phyloP scores from a whole-genome alignment of 768 basidiomycete species.

The Russula vinacea region DNA sequence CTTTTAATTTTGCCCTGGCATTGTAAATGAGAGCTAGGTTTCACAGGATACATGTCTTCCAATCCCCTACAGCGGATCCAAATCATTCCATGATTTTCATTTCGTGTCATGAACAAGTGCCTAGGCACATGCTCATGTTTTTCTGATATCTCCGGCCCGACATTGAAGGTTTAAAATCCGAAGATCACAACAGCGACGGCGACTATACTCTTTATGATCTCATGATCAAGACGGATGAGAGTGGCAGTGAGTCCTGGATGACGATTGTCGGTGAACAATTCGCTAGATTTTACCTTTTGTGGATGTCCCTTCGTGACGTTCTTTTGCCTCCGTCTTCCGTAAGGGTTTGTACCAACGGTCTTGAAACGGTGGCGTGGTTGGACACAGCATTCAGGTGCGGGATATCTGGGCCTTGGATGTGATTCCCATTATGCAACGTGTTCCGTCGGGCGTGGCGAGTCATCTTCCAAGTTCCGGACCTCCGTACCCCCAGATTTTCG shows the following conservation, averaged over 20 bases:
- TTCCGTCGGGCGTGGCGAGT: not conserved
- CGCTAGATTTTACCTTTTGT: conserved; percentile 14
- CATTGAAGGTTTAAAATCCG: not conserved
- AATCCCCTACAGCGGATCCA: conserved; percentile 1
- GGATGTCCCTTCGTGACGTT: conserved; percentile 10
- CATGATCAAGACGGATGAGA: not conserved
- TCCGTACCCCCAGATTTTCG: not conserved
- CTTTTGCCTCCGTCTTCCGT: conserved; percentile 15
- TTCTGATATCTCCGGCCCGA: not conserved
- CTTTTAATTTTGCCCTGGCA: not conserved
- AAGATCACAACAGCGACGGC: not conserved
- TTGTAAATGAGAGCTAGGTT: not conserved
- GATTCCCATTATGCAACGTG: not conserved
- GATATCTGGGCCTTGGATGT: not conserved
- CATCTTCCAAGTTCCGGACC: conserved; percentile 11
- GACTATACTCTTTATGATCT: not conserved
- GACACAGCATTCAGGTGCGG: conserved; percentile 12
- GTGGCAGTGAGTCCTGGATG: not conserved
- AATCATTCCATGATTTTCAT: conserved; percentile 1
- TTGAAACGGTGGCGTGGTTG: conserved; percentile 16
- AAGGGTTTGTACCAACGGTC: not conserved
- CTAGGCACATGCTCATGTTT: not conserved
- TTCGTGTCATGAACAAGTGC: conserved; percentile 1
- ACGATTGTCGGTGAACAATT: not conserved
- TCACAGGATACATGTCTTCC: conserved; percentile 3